Evolutionary conservation across 805 yeast genomes (phyloP).

Genomic region (Candida coleopterorum): DNA sequence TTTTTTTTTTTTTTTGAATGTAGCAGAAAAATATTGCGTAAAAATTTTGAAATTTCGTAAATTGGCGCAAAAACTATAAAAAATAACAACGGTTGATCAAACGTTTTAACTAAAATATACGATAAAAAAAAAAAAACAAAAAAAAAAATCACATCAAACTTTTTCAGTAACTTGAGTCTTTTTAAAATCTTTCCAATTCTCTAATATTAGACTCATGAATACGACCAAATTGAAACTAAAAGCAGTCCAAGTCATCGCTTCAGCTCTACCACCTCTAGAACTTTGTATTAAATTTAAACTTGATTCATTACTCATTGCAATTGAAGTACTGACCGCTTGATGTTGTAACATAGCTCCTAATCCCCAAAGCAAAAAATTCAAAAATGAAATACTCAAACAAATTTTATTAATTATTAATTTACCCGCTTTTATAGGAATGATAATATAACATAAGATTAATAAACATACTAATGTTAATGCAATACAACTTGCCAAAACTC

Average conservation of each 20-base stretch:
- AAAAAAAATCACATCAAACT: background rate
- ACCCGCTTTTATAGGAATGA: constrained; percentile 49
- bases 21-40: too few species aligned
- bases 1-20: too few species aligned
- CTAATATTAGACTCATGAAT: constrained; percentile 30
- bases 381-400: constrained; percentile 21
- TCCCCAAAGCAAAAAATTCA: constrained; percentile 51
- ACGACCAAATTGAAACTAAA: constrained; percentile 45
- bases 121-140: too few species aligned
- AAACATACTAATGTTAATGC: constrained; percentile 40
- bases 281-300: constrained; percentile 47
- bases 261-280: constrained; percentile 46
- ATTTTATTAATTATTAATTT: constrained; percentile 15
- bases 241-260: constrained; percentile 57
- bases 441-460: constrained; percentile 37
- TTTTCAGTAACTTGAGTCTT: background rate
- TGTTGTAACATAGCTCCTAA: constrained; percentile 62
- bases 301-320: constrained; percentile 40
- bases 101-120: background rate
- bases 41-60: too few species aligned
- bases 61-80: too few species aligned
- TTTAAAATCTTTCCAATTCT: constrained; percentile 12
- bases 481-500: constrained; percentile 45
- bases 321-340: constrained; percentile 47
- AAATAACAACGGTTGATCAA: too few species aligned